A percentile compares a stretch with the other conserved stretches of the same genome.
Evolutionary conservation across 176 grass and related monocot genomes (phyloP).

Genomic region (Ananas comosus): DNA sequence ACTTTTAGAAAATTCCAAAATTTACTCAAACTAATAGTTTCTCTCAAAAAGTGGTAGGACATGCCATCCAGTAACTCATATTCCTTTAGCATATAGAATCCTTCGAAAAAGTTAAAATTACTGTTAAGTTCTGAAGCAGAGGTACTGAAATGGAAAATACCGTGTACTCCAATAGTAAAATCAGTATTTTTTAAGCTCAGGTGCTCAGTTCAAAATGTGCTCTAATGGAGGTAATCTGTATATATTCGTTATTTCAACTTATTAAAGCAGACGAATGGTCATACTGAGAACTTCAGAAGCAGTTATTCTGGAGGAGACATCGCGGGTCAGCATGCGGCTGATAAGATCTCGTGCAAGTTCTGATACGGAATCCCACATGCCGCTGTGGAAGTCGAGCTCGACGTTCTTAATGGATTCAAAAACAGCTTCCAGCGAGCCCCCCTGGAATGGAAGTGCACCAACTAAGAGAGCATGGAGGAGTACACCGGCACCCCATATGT

Average conservation of each 20-base stretch:
- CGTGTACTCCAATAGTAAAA: background rate
- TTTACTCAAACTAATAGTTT: too few relatives aligned
- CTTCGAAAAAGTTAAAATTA: too few relatives aligned
- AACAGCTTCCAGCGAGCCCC: constrained; percentile 50
- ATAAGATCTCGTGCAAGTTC: constrained; percentile 63
- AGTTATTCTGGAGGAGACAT: constrained; percentile 55
- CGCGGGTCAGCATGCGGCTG: constrained; percentile 60
- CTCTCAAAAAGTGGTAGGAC: too few relatives aligned
- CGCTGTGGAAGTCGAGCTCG: constrained; percentile 62
- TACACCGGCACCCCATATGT: constrained; percentile 87
- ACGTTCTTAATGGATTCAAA: constrained; percentile 79
- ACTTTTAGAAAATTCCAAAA: too few relatives aligned
- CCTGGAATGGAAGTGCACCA: constrained; percentile 83
- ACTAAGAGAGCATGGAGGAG: constrained; percentile 72
- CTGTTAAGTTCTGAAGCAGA: too few relatives aligned
- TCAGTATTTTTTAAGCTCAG: background rate
- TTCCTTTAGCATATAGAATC: too few relatives aligned
- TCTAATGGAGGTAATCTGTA: background rate
- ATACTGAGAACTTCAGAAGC: constrained; percentile 70
- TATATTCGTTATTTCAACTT: too few relatives aligned
- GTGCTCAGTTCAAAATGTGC: background rate
- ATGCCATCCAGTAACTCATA: too few relatives aligned
- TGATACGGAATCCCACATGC: constrained; percentile 59
- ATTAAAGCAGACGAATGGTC: constrained; percentile 3
- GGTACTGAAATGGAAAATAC: too few relatives aligned